Evolutionary conservation across 2,329 filamentous ascomycete genomes (phyloP).

Genomic region (Diaporthe sp.): DNA sequence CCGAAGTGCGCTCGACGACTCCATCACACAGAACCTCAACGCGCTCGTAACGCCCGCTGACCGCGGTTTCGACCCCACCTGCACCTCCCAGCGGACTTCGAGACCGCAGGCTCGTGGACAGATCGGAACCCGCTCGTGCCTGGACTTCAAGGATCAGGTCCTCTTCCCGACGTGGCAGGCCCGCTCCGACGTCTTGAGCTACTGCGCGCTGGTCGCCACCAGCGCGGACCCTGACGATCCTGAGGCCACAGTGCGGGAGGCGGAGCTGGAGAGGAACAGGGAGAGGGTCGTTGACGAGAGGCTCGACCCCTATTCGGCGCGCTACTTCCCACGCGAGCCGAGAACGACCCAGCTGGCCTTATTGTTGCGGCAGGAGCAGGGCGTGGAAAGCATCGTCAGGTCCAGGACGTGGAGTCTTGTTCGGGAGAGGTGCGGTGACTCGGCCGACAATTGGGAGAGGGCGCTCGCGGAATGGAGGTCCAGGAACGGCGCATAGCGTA

Average conservation of each 20-base stretch:
- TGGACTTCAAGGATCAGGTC: conserved; percentile 78
- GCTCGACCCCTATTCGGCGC: conserved; percentile 88
- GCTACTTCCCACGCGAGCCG: conserved; percentile 83
- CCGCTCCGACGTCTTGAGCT: conserved; percentile 84
- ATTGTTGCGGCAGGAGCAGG: conserved; percentile 78
- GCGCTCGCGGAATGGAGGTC: conserved; percentile 72
- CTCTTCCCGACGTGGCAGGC: conserved; percentile 91
- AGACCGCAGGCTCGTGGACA: conserved; percentile 57
- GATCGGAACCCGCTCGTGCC: conserved; percentile 73
- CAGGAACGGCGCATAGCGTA: conserved; percentile 33
- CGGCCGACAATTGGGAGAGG: conserved; percentile 70
- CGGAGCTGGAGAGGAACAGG: conserved; percentile 75
- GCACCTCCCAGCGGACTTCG: conserved; percentile 73
- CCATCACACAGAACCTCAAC: conserved; percentile 93
- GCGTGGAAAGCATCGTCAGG: conserved; percentile 83
- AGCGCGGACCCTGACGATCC: conserved; percentile 90
- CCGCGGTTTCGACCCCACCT: conserved; percentile 80
- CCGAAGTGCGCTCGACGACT: conserved; percentile 87
- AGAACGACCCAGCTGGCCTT: conserved; percentile 83
- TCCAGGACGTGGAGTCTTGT: conserved; percentile 84
- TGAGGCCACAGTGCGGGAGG: conserved; percentile 74
- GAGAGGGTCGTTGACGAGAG: conserved; percentile 86
- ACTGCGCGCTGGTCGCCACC: conserved; percentile 89
- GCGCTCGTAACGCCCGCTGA: conserved; percentile 81
- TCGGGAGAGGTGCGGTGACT: conserved; percentile 76